Evolutionary conservation across 768 basidiomycete genomes (phyloP), one percentile per base, ranked within the genome.

Genomic region (Cubamyces lactineus): DNA sequence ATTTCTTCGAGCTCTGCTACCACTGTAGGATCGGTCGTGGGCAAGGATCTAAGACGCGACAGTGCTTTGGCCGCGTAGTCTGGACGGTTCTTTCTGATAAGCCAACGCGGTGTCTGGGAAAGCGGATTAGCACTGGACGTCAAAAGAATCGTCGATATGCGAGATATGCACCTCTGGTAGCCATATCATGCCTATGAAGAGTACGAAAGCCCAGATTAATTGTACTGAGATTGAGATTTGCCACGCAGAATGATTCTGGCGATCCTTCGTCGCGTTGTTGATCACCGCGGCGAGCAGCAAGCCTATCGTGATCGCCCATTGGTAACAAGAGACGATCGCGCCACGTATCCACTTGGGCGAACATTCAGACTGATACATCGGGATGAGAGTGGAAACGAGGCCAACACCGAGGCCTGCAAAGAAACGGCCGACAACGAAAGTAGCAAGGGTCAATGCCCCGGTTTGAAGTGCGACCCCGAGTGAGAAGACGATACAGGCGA

Each of bases 331-430:
- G 17, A 68, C 72, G 52, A 73, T 58, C 19, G 71, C 67, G 34
- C 69, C 69, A 51, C 69, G 69, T 56, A 70, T 83, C 81, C 84
- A 85, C 74, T 86, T 86, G 21, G 91, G 89, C 21, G 86, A 75
- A 47, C 81, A 79, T 68, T 84, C 83, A 49, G 80, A 80, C 72
- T 82, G 82, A 74, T 84, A 84, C 72, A 84, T 77, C 48, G 82
- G 80, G 68, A 83, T 77, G 67, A 91, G 77, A 65, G 80, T 81
- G 15, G 89, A 91, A 34, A 91, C 84, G 70, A 91, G 79, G 62
- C 92, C 85, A 68, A 94, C 89, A 71, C 91, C 91, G 57, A 91
- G 68, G 69, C 92, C 92, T 41, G 91, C 91, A 55, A 91, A 76
- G 53, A 91, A 79, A 76, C 91, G 89, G 60, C 91, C 91, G 45